Conservation (phyloP, 345 rosid species). For the Alliaria petiolata region DNA sequence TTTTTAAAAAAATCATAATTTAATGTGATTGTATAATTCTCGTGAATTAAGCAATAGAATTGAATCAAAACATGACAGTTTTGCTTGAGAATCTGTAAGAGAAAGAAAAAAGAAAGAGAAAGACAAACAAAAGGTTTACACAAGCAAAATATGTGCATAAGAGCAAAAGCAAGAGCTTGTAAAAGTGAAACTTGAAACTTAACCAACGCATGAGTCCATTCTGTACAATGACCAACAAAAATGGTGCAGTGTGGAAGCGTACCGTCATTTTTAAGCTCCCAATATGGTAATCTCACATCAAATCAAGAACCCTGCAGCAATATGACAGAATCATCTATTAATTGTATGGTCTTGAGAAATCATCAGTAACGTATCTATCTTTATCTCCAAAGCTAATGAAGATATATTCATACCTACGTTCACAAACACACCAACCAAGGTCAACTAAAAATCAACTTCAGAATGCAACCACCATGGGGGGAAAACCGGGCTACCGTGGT, state of each 20-base stretch:
- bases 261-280: slow-evolving; percentile 1
- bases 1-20: too few species aligned
- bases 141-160: neutral
- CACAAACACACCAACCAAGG: neutral
- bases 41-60: too few species aligned
- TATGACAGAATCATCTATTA: neutral
- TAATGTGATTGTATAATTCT: too few species aligned
- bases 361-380: neutral
- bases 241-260: slow-evolving; percentile 3
- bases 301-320: slow-evolving; percentile 11
- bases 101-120: neutral
- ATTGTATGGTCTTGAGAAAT: neutral
- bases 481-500: neutral
- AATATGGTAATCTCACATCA: neutral
- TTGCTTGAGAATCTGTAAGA: neutral
- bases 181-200: slow-evolving; percentile 2
- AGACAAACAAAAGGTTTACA: neutral
- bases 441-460: slow-evolving; percentile 7
- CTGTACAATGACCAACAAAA: slow-evolving; percentile 16
- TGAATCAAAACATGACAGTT: neutral
- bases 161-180: slow-evolving; percentile 7
- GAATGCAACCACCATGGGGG: neutral
- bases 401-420: slow-evolving; percentile 2
- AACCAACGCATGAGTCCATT: neutral
- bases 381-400: neutral